These are phyloP conservation scores for Gossypium bickii DNA, from an alignment of 345 rosid genomes.

Conservation along the genomic window DNA sequence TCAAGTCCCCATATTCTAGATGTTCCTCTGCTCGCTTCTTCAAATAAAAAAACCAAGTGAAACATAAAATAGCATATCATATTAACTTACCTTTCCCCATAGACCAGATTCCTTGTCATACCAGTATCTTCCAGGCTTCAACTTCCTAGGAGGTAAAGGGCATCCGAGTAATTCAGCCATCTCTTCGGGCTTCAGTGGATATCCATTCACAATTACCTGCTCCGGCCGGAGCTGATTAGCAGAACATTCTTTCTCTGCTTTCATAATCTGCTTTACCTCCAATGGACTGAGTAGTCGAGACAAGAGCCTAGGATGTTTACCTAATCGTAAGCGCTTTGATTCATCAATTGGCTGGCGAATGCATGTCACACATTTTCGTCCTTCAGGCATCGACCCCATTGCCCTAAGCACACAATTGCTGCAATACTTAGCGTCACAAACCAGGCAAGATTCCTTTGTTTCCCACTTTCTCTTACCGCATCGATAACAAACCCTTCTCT, in stretches of 20 bases:
- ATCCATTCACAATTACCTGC: constrained; percentile 82
- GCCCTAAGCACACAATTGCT: constrained; percentile 92
- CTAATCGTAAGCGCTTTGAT: constrained; percentile 66
- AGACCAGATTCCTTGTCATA: constrained; percentile 97
- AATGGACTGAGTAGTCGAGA: constrained; percentile 82
- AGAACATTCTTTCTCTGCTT: constrained; percentile 88
- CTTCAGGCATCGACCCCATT: constrained; percentile 99
- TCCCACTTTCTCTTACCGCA: constrained; percentile 97
- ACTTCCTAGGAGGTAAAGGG: constrained; percentile 69
- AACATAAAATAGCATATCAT: constrained; percentile 14
- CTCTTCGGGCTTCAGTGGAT: constrained; percentile 79
- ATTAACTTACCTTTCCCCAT: constrained; percentile 81
- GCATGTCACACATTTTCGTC: constrained; percentile 92
- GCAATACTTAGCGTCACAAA: constrained; percentile 88
- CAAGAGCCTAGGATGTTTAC: constrained; percentile 70
- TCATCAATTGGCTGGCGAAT: constrained; percentile 82
- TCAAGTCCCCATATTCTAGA: background rate
- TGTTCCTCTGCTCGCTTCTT: background rate
- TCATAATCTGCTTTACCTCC: constrained; percentile 98
- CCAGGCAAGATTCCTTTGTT: constrained; percentile 81
- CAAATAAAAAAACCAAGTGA: constrained; percentile 1
- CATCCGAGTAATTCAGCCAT: constrained; percentile 81
- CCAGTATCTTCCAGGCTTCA: constrained; percentile 97
- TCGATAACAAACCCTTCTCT: constrained; percentile 59
- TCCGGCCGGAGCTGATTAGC: constrained; percentile 95